Base-by-base conservation (phyloP, 177 flowering plant genomes). In the Telopea speciosissima region DNA sequence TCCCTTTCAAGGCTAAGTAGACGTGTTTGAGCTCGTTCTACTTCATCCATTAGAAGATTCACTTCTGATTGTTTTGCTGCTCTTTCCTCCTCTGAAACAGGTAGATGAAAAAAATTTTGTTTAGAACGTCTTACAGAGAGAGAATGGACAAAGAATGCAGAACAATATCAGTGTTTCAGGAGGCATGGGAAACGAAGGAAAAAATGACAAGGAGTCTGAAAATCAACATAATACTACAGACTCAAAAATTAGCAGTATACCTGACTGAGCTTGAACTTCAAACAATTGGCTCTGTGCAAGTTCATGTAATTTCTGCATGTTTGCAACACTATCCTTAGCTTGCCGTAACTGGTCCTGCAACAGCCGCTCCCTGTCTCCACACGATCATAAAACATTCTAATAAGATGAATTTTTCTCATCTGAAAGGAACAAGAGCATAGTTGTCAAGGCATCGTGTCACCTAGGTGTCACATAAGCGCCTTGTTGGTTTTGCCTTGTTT, bases 251-350 rank as follows among this genome's bases (percentile, higher is more conserved):
- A 54, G 49, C 24, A 62, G 49, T 31, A 62, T 49, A 95, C 99
- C 99, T 87, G 99, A 93, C 75, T 91, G 97, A 68, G 99, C 97
- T 76, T 91, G 94, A 67, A 89, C 54, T 74, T 95, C 98, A 89
- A 95, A 95, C 81, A 93, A 71, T 76, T 95, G 94, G 86, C 86
- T 95, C 79, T 95, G 99, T 33, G 97, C 98, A 80, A 91, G 86
- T 71, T 95, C 99, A 81, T 95, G 97, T 70, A 95, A 71, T 75
- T 91, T 95, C 75, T 89, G 94, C 93, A 95, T 93, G 72, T 81
- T 95, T 42, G 93, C 78, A 68, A 91, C 97, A 84, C 99, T 93
- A 66, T 90, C 99, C 83, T 89, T 83, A 61, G 96, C 95, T 77
- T 93, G 96, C 24, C 96, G 80, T 62, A 93, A 79, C 63, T 95